Evolutionary conservation across 2,329 filamentous ascomycete species (phyloP).

Genomic region (Alternaria brassicicola): DNA sequence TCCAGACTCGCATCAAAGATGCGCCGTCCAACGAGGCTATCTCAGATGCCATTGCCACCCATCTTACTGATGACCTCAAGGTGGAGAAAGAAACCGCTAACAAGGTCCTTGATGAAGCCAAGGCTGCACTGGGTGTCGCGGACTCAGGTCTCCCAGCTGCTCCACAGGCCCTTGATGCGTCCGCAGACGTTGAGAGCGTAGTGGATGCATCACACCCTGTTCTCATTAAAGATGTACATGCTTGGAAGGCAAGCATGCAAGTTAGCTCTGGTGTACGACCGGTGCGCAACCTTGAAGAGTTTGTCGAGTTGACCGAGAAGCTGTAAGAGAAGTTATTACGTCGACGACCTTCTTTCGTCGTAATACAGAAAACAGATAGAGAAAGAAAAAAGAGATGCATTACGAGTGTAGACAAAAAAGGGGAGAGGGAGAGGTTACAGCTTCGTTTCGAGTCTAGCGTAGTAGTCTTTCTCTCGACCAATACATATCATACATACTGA

Average conservation of each 20-base stretch:
- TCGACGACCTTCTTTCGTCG: background rate
- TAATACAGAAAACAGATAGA: background rate
- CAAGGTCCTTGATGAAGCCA: conserved; percentile 57
- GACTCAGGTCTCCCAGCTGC: conserved; percentile 47
- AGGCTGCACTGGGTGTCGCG: conserved; percentile 53
- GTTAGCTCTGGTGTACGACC: conserved; percentile 75
- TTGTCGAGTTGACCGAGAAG: conserved; percentile 67
- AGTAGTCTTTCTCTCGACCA: background rate
- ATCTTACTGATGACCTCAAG: conserved; percentile 53
- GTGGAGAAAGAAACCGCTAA: conserved; percentile 58
- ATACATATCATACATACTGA: background rate
- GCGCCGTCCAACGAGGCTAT: conserved; percentile 57
- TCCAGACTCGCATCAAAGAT: conserved; percentile 54
- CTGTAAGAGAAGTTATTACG: conserved; percentile 8
- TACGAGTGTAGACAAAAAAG: background rate
- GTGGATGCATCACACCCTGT: conserved; percentile 51
- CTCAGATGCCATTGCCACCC: conserved; percentile 57
- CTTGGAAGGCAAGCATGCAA: conserved; percentile 77
- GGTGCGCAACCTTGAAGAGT: conserved; percentile 77
- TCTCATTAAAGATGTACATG: conserved; percentile 77
- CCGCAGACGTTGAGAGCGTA: conserved; percentile 30
- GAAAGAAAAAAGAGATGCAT: background rate
- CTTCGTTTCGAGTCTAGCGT: background rate
- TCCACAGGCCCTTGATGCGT: conserved; percentile 47
- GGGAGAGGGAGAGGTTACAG: background rate